These are phyloP conservation scores for Stylosanthes scabra DNA, from an alignment of 331 rosid species.

Conservation along the genomic window DNA sequence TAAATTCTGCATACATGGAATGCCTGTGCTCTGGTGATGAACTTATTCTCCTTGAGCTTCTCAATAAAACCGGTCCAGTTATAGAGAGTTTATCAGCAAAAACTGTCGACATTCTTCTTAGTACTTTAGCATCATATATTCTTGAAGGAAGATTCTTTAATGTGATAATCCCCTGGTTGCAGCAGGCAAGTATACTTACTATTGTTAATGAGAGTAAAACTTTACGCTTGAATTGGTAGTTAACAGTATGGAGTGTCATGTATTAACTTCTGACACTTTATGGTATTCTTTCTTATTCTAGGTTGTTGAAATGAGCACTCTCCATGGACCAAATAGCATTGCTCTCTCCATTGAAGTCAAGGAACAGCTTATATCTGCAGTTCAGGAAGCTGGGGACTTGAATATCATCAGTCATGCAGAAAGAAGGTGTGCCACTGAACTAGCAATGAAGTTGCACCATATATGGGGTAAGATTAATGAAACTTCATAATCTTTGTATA, in stretches of 20 bases:
- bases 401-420: conserved; percentile 65
- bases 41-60: conserved; percentile 66
- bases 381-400: conserved; percentile 67
- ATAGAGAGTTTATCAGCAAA: conserved; percentile 71
- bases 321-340: conserved; percentile 68
- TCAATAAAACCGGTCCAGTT: conserved; percentile 87
- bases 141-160: conserved; percentile 69
- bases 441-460: conserved; percentile 69
- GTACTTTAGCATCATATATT: conserved; percentile 71
- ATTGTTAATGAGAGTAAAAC: conserved; percentile 11
- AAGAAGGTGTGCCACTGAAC: conserved; percentile 59
- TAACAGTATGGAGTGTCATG: too few relatives aligned
- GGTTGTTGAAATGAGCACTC: conserved; percentile 75
- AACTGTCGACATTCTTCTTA: conserved; percentile 57
- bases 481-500: conserved; percentile 28
- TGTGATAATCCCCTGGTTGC: conserved; percentile 75
- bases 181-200: conserved; percentile 75
- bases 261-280: neutral
- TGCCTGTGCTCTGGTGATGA: conserved; percentile 78
- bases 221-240: neutral
- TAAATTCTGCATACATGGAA: conserved; percentile 77
- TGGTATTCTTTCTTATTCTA: conserved; percentile 34
- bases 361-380: conserved; percentile 62
- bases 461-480: conserved; percentile 59
- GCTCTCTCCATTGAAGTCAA: conserved; percentile 61